Evolutionary conservation across 2,329 filamentous ascomycete genomes (phyloP).

Genomic region (Pseudogymnoascus sp.): DNA sequence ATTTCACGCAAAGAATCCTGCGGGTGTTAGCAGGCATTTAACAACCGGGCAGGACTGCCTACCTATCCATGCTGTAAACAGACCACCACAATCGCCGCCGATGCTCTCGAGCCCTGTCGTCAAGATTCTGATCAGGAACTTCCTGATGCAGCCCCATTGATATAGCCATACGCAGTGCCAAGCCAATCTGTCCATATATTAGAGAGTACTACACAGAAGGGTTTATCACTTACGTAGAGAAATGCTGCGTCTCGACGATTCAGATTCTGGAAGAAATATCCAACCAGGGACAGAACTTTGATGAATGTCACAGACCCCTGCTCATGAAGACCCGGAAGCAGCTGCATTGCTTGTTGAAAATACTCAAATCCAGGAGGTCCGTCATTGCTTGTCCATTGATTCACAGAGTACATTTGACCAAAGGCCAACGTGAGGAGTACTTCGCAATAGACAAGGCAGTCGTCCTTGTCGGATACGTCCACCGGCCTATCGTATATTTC

Average conservation of each 20-base stretch:
- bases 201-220: not conserved
- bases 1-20: conserved; percentile 42
- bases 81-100: conserved; percentile 48
- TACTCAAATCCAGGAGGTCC: conserved; percentile 48
- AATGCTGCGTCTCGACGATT: conserved; percentile 47
- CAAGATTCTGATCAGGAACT: conserved; percentile 31
- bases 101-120: conserved; percentile 37
- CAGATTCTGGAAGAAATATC: conserved; percentile 49
- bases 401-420: conserved; percentile 48
- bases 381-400: conserved; percentile 43
- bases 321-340: conserved; percentile 47
- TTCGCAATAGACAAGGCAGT: conserved; percentile 43
- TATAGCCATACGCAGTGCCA: conserved; percentile 48
- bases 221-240: conserved; percentile 33
- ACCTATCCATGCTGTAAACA: conserved; percentile 45
- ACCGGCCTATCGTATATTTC: conserved; percentile 36
- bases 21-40: not conserved
- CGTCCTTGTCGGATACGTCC: conserved; percentile 35
- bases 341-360: conserved; percentile 41
- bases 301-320: conserved; percentile 45
- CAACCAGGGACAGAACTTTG: conserved; percentile 44
- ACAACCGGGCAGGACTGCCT: not conserved
- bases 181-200: conserved; percentile 32
- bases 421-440: conserved; percentile 44
- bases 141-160: conserved; percentile 48